Base-by-base conservation (phyloP, 2,329 filamentous ascomycete genomes). In the Clonostachys rhizophaga region DNA sequence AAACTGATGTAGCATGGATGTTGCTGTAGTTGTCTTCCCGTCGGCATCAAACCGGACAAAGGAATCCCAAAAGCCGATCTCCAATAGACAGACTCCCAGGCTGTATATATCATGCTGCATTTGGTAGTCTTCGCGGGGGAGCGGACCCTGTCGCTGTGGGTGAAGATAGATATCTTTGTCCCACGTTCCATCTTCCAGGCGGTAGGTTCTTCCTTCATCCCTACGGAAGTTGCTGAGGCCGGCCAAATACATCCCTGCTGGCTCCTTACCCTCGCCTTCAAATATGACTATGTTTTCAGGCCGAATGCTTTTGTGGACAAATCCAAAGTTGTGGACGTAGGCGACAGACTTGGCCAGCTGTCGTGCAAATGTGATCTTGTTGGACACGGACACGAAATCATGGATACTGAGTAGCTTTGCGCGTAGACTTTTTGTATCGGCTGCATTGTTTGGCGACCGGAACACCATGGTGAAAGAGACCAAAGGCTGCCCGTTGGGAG, bases 51-150 rank as follows among this genome's bases (percentile, higher is more conserved):
- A 62, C 2, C 40, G 17, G 10, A 67, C 53, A 33, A 66, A 59
- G 0, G 62, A 67, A 1, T 61, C 47, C 72, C 74, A 77, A 1
- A 80, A 50, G 0, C 74, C 75, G 24, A 81, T 67, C 54, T 81
- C 76, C 0, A 81, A 57, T 1, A 81, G 62, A 44, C 71, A 75
- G 0, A 79, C 73, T 0, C 77, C 76, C 0, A 81, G 64, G 46
- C 74, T 77, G 55, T 81, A 81, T 11, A 81, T 74, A 49, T 81
- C 76, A 53, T 81, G 76, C 45, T 76, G 69, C 70, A 79, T 79
- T 3, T 51, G 58, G 50, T 76, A 80, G 0, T 52, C 47, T 1
- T 71, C 63, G 24, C 65, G 56, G 0, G 64, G 61, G 3, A 52
- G 50, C 1, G 61, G 18, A 0, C 75, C 74, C 52, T 78, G 74